These are phyloP conservation scores for Morella rubra DNA, from an alignment of 306 rosid species.

Conservation along the genomic window DNA sequence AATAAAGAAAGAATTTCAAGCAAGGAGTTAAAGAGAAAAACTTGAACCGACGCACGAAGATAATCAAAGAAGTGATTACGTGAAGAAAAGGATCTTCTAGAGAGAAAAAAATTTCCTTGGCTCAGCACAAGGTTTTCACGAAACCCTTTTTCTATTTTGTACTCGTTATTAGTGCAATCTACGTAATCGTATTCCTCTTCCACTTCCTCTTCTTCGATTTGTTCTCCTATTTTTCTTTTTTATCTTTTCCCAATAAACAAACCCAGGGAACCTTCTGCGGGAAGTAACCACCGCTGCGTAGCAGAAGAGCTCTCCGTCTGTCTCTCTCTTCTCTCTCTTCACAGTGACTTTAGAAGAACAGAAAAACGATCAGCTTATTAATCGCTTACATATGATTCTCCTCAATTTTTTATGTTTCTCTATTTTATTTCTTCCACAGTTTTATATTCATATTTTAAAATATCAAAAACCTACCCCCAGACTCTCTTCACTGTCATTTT, in stretches of 20 bases:
- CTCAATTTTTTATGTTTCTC: neutral
- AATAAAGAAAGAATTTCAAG: slow-evolving; percentile 11
- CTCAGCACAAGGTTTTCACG: slow-evolving; percentile 48
- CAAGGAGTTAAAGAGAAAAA: slow-evolving; percentile 27
- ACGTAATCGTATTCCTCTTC: slow-evolving; percentile 19
- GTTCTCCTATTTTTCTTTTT: neutral
- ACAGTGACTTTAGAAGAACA: slow-evolving; percentile 29
- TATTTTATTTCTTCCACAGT: neutral
- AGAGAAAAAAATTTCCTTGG: neutral
- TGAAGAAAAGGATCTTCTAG: slow-evolving; percentile 43
- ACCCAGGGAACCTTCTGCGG: slow-evolving; percentile 49
- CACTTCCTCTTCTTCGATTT: slow-evolving; percentile 28
- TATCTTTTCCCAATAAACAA: slow-evolving; percentile 9
- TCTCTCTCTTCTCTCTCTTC: slow-evolving; percentile 22
- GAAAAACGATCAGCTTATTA: slow-evolving; percentile 18
- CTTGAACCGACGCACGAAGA: slow-evolving; percentile 19
- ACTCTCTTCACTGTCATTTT: too few relatives aligned
- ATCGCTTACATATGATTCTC: neutral
- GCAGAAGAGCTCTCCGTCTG: slow-evolving; percentile 30
- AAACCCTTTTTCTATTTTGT: slow-evolving; percentile 34
- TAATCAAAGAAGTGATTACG: slow-evolving; percentile 46
- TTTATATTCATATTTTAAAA: neutral
- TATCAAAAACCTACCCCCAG: too few relatives aligned
- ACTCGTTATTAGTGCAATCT: slow-evolving; percentile 33
- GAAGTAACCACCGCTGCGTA: slow-evolving; percentile 46